These are phyloP conservation scores for Coemansia sp. DNA, from an alignment of 192 early-diverging fungal genomes.

Conservation along the genomic window DNA sequence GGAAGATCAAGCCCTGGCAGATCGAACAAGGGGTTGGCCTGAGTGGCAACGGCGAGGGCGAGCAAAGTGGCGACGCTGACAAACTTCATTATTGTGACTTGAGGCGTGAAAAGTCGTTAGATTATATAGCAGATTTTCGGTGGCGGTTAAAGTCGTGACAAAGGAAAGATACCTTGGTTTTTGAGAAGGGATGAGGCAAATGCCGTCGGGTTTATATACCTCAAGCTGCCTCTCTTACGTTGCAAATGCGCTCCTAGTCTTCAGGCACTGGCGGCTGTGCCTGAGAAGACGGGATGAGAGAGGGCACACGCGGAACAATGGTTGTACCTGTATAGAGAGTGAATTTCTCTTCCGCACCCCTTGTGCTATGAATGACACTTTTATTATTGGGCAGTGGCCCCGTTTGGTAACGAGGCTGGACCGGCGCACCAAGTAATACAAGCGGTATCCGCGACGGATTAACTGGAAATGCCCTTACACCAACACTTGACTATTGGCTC, in stretches of 20 bases:
- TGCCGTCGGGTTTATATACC: background rate
- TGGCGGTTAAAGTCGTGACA: background rate
- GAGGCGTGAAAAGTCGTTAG: background rate
- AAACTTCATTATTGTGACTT: constrained; percentile 29
- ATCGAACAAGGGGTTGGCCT: constrained; percentile 22
- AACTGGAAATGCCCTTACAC: background rate
- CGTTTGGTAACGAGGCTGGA: background rate
- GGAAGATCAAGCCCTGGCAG: background rate
- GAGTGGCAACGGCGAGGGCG: constrained; percentile 31
- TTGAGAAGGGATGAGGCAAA: background rate
- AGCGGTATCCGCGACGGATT: background rate
- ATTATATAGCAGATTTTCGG: background rate
- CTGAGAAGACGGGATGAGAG: too few relatives aligned
- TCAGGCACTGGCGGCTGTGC: background rate
- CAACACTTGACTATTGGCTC: background rate
- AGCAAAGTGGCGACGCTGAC: constrained; percentile 27
- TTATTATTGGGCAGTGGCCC: background rate
- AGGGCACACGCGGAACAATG: too few relatives aligned
- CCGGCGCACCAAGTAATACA: background rate
- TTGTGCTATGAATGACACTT: background rate
- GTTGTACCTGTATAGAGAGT: too few relatives aligned
- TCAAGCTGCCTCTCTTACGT: background rate
- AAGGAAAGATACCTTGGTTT: background rate
- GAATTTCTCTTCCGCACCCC: background rate
- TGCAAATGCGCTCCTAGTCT: background rate